A percentile compares a stretch with the other conserved stretches of the same genome.
Conservation (phyloP, 306 rosid species). For the Vigna hirtella region DNA sequence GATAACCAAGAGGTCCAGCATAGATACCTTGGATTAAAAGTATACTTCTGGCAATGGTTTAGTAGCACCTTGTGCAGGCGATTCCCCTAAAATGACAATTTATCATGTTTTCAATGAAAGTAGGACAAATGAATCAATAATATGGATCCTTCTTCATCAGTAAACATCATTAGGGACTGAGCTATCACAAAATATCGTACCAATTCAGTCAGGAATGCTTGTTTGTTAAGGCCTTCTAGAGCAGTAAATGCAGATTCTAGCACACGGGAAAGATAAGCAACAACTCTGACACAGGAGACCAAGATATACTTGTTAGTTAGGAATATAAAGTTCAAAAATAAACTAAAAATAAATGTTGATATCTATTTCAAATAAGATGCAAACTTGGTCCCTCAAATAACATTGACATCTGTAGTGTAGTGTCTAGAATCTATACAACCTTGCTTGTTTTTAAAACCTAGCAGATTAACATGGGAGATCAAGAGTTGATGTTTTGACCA, state of each 20-base stretch:
- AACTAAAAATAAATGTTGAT: neutral
- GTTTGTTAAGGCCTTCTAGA: conserved; percentile 95
- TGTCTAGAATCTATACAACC: conserved; percentile 19
- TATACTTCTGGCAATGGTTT: conserved; percentile 91
- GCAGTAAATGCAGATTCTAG: conserved; percentile 96
- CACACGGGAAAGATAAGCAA: conserved; percentile 97
- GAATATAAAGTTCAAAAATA: conserved; percentile 8
- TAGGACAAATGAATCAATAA: neutral
- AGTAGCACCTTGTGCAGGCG: conserved; percentile 91
- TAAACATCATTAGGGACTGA: conserved; percentile 24
- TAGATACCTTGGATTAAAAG: conserved; percentile 92
- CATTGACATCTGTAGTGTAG: neutral
- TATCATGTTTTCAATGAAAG: conserved; percentile 38
- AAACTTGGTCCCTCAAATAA: conserved; percentile 36
- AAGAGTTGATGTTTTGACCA: conserved; percentile 5
- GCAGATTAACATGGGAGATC: neutral
- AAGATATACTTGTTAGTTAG: conserved; percentile 41
- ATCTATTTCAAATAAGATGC: conserved; percentile 9
- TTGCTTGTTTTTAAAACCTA: neutral
- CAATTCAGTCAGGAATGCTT: conserved; percentile 93
- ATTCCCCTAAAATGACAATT: conserved; percentile 67
- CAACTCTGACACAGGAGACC: conserved; percentile 71
- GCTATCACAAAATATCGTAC: conserved; percentile 54
- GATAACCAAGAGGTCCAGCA: conserved; percentile 59
- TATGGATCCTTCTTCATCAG: neutral